Evolutionary conservation across 257 asterid species (phyloP).

Genomic region (Solanum appendiculatum): DNA sequence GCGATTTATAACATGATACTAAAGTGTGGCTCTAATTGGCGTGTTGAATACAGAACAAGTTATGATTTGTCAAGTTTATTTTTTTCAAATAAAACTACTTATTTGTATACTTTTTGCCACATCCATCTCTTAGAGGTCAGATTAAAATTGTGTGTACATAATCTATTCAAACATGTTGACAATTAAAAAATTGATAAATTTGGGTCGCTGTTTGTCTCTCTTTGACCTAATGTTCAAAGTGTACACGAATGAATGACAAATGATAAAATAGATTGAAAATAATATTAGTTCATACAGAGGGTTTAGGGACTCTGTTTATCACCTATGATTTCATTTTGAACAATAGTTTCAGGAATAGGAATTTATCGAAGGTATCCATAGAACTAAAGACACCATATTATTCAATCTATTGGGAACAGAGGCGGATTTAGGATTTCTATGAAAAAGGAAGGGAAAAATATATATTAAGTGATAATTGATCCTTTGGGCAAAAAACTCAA

Average conservation of each 20-base stretch:
- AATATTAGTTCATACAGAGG: background rate
- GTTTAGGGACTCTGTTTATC: background rate
- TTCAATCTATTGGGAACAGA: background rate
- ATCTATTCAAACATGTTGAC: background rate
- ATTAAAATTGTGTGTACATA: background rate
- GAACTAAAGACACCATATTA: background rate
- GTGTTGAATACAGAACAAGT: background rate
- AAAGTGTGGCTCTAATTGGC: too few relatives aligned
- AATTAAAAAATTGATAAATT: background rate
- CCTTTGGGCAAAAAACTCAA: background rate
- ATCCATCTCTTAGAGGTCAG: background rate
- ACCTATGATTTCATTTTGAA: background rate
- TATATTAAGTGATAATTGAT: background rate
- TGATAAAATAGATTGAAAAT: background rate
- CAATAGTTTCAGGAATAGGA: background rate
- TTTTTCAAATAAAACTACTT: background rate
- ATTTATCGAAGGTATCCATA: background rate
- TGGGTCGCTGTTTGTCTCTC: background rate
- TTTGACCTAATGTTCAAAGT: background rate
- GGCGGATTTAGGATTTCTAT: background rate
- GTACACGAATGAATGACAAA: background rate
- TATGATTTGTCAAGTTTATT: background rate
- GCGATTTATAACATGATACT: background rate
- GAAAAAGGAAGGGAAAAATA: background rate
- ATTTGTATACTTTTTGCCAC: background rate